phyloP scores from a whole-genome alignment of 192 early-diverging fungal species.

The Phycomyces nitens region DNA sequence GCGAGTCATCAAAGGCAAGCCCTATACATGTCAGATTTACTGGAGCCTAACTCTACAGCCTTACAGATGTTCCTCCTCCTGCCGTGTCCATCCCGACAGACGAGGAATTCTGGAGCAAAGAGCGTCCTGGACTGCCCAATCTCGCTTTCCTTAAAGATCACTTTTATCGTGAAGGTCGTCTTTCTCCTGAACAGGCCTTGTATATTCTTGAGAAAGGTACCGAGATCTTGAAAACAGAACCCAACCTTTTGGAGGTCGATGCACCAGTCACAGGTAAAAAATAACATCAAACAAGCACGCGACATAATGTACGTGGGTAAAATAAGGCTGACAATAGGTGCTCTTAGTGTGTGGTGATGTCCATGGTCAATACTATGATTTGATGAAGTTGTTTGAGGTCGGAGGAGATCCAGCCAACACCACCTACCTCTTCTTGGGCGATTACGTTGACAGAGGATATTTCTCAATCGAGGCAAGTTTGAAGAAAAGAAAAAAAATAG shows the following conservation, averaged over 20 bases:
- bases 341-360: conserved; percentile 89
- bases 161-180: conserved; percentile 88
- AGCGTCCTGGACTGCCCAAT: conserved; percentile 66
- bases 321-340: not conserved
- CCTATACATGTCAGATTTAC: not conserved
- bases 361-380: conserved; percentile 96
- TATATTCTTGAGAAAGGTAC: conserved; percentile 84
- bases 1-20: conserved; percentile 72
- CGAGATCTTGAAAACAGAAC: conserved; percentile 74
- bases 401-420: conserved; percentile 91
- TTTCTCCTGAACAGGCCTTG: conserved; percentile 88
- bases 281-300: no score
- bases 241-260: conserved; percentile 82
- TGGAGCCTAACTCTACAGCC: not conserved
- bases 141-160: conserved; percentile 83
- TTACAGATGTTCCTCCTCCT: conserved; percentile 52
- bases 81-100: conserved; percentile 50
- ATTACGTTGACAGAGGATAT: conserved; percentile 97
- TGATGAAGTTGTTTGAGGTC: conserved; percentile 98
- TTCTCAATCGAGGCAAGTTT: conserved; percentile 88
- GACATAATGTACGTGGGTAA: no score
- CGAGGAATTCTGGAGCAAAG: conserved; percentile 51
- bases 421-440: conserved; percentile 90
- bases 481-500: not conserved
- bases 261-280: conserved; percentile 84